Conservation (phyloP, 768 basidiomycete species). For the Porphyrellus cyaneotinctus region DNA sequence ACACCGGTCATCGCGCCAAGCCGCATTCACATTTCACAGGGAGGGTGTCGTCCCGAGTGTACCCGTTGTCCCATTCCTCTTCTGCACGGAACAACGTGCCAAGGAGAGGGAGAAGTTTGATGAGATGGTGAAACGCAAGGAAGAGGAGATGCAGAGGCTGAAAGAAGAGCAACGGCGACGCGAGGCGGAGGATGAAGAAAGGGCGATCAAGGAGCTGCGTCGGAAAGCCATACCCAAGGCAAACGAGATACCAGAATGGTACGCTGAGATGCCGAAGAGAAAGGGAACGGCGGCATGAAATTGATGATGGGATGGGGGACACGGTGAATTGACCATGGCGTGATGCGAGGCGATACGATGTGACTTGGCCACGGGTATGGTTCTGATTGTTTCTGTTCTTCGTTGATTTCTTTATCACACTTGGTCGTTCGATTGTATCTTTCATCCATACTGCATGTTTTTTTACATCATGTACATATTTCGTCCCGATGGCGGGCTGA, state of each 20-base stretch:
- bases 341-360: constrained; percentile 18
- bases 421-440: constrained; percentile 2
- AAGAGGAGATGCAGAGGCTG: constrained; percentile 45
- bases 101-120: constrained; percentile 66
- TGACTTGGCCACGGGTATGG: constrained; percentile 11
- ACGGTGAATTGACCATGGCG: constrained; percentile 7
- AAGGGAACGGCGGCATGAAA: constrained; percentile 24
- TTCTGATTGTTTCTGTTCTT: constrained; percentile 2
- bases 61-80: constrained; percentile 33
- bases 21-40: constrained; percentile 38
- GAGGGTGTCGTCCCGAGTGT: constrained; percentile 42
- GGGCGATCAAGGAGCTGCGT: constrained; percentile 57
- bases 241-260: constrained; percentile 74
- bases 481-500: background rate
- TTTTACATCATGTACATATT: constrained; percentile 11
- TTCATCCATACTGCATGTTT: constrained; percentile 16
- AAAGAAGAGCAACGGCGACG: constrained; percentile 45
- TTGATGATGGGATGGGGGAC: background rate
- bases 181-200: constrained; percentile 54
- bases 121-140: constrained; percentile 50
- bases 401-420: background rate
- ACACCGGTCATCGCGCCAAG: constrained; percentile 45
- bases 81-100: constrained; percentile 54
- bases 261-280: constrained; percentile 63
- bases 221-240: constrained; percentile 63